Base-by-base conservation (phyloP, 805 yeast species). In the Limtongia smithiae region DNA sequence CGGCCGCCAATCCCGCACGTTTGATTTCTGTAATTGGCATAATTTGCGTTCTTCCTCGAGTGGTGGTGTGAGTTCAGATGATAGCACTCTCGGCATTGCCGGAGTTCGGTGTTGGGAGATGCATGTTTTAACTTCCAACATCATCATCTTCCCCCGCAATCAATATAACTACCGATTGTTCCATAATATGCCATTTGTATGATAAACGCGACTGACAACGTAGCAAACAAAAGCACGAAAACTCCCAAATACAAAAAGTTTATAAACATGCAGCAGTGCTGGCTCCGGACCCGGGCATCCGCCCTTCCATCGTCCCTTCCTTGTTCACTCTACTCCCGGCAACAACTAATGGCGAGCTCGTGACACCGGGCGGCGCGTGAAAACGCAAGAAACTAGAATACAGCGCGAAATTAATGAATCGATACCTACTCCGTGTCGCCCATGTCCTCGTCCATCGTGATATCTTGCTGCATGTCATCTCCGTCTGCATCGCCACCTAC, bases 341-440 rank as follows among this genome's bases (percentile, higher is more conserved):
- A n/a, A n/a, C n/a, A n/a, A n/a, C n/a, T n/a, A n/a, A n/a, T n/a
- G n/a, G n/a, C n/a, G n/a, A n/a, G n/a, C 37, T 7, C 37, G 20
- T 33, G 6, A 12, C 37, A 33, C 38, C 11, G 18, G 18, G 38
- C 22, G 18, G 14, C 5, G 14, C 9, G 18, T 15, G 8, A 36
- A 11, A 36, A 17, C 22, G 18, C 5, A 7, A 36, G n/a, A 18
- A 36, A 36, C 9, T 7, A 7, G 18, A 36, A 8, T 15, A 20
- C 27, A n/a, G 12, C 6, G 12, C 6, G 12, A 33, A 33, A 33
- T 7, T 7, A 6, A 18, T 7, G 12, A 33, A 6, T 12, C 33
- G n/a, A 30, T 12, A 12, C 37, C 42, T 25, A 38, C 31, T 27
- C 48, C 15, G 27, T n/a, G 42, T 24, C 43, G 21, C 37, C 41